Evolutionary conservation across 768 basidiomycete species (phyloP), one percentile per base, ranked within the genome.

Genomic region (Lanmaoa pseudosensibilis): DNA sequence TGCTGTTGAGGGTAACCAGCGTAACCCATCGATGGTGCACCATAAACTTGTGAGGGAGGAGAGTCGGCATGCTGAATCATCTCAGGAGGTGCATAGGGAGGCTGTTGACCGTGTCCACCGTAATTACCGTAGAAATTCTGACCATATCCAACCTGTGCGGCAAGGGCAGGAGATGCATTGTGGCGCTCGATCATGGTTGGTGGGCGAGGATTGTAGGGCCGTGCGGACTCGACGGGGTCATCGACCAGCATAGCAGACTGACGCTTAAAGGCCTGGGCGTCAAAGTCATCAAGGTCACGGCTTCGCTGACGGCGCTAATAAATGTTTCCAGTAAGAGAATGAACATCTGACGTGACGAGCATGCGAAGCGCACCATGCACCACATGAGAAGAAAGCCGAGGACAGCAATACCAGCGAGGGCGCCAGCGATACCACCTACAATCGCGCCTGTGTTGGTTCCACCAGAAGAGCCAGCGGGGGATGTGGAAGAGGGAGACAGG

Each of bases 121-220:
- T 69, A 73, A 33, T 12, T 44, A 23, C 63, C 72, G 33, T 65
- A 68, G 49, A 61, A 61, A 32, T 66, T 65, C 49, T 72, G 71
- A 25, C 55, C 58, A 18, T 52, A 48, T 13, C 48, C 61, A 19
- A 25, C 45, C 43, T 69, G 67, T 12, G 68, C 38, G 10, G 57
- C 64, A 46, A 70, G 59, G 21, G 70, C 68, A 49, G 66, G 65
- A 50, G 69, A 70, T 27, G 62, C 56, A 23, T 71, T 75, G 59
- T 78, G 80, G 45, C 75, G 75, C 62, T 87, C 80, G 49, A 83
- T 77, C 86, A 87, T 87, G 30, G 79, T 76, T n/a, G 86, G 86
- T 18, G 85, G 83, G 21, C 82, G 79, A 18, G 82, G 82, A 55
- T 81, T 82, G 64, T 71, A 78, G 0, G 79, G 76, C 30, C 70